Evolutionary conservation across 345 rosid genomes (phyloP), one percentile per base, ranked within the genome.

Genomic region (Eucalyptus marginata): DNA sequence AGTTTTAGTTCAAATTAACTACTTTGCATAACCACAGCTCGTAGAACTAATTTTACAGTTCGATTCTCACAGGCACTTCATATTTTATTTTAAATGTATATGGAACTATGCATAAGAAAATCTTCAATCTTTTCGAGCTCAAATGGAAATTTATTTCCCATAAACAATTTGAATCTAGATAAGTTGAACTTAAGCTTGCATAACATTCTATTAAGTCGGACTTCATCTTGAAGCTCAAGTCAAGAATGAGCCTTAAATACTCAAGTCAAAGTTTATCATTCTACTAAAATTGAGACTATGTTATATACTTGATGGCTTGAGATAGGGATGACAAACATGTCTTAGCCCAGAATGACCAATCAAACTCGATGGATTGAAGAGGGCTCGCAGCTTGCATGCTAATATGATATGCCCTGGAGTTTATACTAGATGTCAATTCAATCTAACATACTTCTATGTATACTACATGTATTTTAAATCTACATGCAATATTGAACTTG

Each of bases 281-380:
- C 40, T 40, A 40, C 7, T 3, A 33, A 8, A 31, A 68, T 31
- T 0, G 12, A 68, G 43, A 2, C 12, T 0, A 31, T 1, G 0
- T 16, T n/a, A 18, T 31, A 15, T 33, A 31, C 71, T 1, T 16
- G 24, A 68, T 17, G 22, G 16, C 16, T 68, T 33, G 18, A 16
- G 24, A 33, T 31, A 16, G 80, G 80, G 80, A 68, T 16, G 43
- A 17, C 43, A 14, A n/a, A 16, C 1, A 64, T 2, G 17, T 2
- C 43, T 1, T 68, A 16, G 16, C 12, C 40, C 12, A 33, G 0
- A 64, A 64, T n/a, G 36, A 14, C 33, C 71, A 6, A 64, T 3
- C 36, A 29, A 68, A 68, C 22, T 68, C 3, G 1, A 31, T 16
- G 80, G 80, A 16, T 68, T 33, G 80, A 68, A 33, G 44, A 6